These are phyloP conservation scores for Kurtzmaniella cleridarum DNA, from an alignment of 805 yeast species.

Conservation along the genomic window DNA sequence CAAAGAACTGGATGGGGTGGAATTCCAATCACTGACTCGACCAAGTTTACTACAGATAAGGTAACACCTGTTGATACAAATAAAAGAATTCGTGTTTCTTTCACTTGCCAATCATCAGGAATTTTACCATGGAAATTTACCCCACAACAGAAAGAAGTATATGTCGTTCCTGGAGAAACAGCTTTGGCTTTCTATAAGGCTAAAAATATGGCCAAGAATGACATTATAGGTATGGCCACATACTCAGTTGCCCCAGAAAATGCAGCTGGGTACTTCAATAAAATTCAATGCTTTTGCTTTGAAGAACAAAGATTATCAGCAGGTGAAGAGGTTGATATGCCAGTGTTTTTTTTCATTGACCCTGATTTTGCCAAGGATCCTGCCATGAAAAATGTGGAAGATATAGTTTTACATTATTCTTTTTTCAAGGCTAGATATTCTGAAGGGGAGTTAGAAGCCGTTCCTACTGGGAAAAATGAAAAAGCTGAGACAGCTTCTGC, in stretches of 20 bases:
- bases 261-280: slow-evolving; percentile 93
- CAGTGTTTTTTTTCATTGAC: slow-evolving; percentile 92
- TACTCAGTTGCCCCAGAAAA: slow-evolving; percentile 95
- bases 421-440: slow-evolving; percentile 65
- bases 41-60: slow-evolving; percentile 80
- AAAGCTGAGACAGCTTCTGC: slow-evolving; percentile 2
- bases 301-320: slow-evolving; percentile 92
- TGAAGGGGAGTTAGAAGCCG: slow-evolving; percentile 38
- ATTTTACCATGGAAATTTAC: slow-evolving; percentile 91
- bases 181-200: slow-evolving; percentile 95
- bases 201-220: slow-evolving; percentile 76
- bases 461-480: slow-evolving; percentile 21
- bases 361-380: slow-evolving; percentile 96
- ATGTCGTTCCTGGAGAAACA: slow-evolving; percentile 93
- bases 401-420: slow-evolving; percentile 85
- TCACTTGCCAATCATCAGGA: slow-evolving; percentile 88
- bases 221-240: slow-evolving; percentile 97
- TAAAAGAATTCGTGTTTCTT: slow-evolving; percentile 73
- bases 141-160: slow-evolving; percentile 92
- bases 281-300: slow-evolving; percentile 96
- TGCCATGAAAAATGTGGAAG: slow-evolving; percentile 83
- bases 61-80: slow-evolving; percentile 83
- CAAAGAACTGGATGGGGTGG: slow-evolving; percentile 97
- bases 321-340: slow-evolving; percentile 99
- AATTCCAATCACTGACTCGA: slow-evolving; percentile 80